A percentile compares a stretch with the other conserved stretches of the same genome.
Evolutionary conservation across 106 monocot genomes (phyloP).

Genomic region (Dendrobium nobile): DNA sequence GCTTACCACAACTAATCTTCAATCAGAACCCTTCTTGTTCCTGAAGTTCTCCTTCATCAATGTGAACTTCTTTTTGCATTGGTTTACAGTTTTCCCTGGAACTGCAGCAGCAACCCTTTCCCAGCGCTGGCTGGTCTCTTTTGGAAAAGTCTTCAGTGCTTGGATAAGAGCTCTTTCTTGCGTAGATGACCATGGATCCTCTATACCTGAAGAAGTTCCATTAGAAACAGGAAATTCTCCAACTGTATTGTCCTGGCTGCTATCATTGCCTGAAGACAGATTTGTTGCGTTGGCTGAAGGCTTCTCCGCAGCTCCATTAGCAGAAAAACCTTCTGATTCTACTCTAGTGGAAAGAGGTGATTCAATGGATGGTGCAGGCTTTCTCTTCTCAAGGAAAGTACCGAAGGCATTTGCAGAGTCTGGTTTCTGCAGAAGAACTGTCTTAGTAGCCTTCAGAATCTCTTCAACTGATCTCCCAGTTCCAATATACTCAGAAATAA

Average conservation of each 20-base stretch:
- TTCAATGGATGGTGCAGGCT: conserved; percentile 51
- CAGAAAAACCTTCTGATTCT: conserved; percentile 35
- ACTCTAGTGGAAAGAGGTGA: conserved; percentile 73
- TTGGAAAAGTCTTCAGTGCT: conserved; percentile 85
- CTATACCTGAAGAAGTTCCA: conserved; percentile 37
- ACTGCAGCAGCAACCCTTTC: conserved; percentile 79
- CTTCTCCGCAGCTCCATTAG: background rate
- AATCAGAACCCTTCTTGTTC: conserved; percentile 60
- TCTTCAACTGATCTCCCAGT: conserved; percentile 86
- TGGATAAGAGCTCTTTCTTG: conserved; percentile 86
- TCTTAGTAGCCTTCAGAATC: conserved; percentile 91
- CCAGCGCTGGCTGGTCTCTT: conserved; percentile 81
- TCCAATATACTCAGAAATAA: conserved; percentile 86
- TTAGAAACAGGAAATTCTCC: conserved; percentile 12
- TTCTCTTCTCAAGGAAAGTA: conserved; percentile 88
- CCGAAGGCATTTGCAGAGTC: conserved; percentile 83
- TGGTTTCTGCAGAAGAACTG: conserved; percentile 86
- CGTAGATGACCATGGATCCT: conserved; percentile 49
- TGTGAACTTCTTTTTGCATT: conserved; percentile 81
- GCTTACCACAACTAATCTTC: background rate
- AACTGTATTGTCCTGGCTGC: background rate
- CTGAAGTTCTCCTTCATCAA: conserved; percentile 80
- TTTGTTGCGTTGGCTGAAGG: conserved; percentile 8
- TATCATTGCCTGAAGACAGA: background rate
- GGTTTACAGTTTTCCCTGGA: conserved; percentile 76